Conservation (phyloP, 208 protist genomes). For the Acanthamoeba healyi region DNA sequence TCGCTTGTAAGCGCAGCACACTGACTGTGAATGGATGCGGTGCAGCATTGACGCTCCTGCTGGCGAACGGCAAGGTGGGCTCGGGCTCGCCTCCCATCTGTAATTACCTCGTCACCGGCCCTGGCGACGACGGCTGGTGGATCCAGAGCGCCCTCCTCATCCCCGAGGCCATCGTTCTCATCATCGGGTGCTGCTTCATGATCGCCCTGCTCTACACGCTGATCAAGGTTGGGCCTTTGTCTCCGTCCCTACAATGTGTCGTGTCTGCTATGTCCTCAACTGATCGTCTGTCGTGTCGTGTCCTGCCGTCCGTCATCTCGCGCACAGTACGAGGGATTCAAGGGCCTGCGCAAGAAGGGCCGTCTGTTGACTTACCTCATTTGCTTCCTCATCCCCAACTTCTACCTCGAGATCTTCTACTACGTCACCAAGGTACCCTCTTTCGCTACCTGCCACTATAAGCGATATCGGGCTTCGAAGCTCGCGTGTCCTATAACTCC, state of each 20-base stretch:
- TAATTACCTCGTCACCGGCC: not conserved
- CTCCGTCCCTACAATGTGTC: not conserved
- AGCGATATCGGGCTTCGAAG: too few species aligned
- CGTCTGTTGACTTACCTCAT: slow-evolving; percentile 11
- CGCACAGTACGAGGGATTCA: not conserved
- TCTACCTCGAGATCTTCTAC: slow-evolving; percentile 49
- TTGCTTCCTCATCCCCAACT: not conserved
- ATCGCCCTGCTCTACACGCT: not conserved
- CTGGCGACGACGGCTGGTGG: slow-evolving; percentile 12
- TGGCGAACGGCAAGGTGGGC: not conserved
- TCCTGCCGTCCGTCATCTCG: too few species aligned
- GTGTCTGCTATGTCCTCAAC: too few species aligned
- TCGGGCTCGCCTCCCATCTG: slow-evolving; percentile 31
- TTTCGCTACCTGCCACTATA: too few species aligned
- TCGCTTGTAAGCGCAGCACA: too few species aligned
- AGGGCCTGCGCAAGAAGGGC: slow-evolving; percentile 26
- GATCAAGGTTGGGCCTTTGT: not conserved
- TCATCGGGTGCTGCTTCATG: slow-evolving; percentile 6
- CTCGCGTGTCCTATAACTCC: too few species aligned
- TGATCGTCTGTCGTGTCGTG: too few species aligned
- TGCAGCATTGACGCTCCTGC: not conserved
- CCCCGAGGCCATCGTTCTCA: not conserved
- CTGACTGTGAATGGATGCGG: not conserved
- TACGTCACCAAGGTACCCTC: slow-evolving; percentile 1
- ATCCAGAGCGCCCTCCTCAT: slow-evolving; percentile 5